Conservation (phyloP, 305 asterid species). For the Plantago lanceolata region DNA sequence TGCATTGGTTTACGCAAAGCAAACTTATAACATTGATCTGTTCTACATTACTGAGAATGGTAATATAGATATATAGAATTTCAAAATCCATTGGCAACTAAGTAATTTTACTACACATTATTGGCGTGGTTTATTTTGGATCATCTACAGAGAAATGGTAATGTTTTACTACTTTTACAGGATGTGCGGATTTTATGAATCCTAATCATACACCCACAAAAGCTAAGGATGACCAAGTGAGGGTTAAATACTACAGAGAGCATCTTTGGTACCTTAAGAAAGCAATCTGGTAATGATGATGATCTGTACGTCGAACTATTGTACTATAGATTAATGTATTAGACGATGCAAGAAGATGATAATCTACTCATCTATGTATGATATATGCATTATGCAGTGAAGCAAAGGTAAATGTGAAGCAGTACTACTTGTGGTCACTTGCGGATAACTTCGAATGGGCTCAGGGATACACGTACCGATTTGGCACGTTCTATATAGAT, state of each 20-base stretch:
- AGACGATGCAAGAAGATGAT: too few species aligned
- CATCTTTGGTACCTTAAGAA: constrained; percentile 7
- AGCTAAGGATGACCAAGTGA: constrained; percentile 1
- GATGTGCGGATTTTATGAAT: not conserved
- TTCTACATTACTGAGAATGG: constrained; percentile 26
- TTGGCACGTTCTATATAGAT: constrained; percentile 1
- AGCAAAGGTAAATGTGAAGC: constrained; percentile 1
- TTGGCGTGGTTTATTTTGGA: too few species aligned
- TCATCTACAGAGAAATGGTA: too few species aligned
- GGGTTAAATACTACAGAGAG: not conserved
- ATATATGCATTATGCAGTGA: not conserved
- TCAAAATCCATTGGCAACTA: not conserved
- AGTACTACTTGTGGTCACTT: constrained; percentile 7
- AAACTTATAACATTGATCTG: constrained; percentile 8
- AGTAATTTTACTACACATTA: not conserved
- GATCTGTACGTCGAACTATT: too few species aligned
- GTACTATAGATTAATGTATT: too few species aligned
- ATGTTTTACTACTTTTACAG: not conserved
- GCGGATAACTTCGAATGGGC: constrained; percentile 10
- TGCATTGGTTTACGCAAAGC: not conserved
- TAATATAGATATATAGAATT: not conserved
- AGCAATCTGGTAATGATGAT: constrained; percentile 19
- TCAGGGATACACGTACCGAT: not conserved
- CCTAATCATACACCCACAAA: not conserved
- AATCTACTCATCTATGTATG: too few species aligned